Percentiles rank a stretch among this genome's conserved stretches.
phyloP scores from a whole-genome alignment of 768 basidiomycete species.

The Boletus subparvulus region DNA sequence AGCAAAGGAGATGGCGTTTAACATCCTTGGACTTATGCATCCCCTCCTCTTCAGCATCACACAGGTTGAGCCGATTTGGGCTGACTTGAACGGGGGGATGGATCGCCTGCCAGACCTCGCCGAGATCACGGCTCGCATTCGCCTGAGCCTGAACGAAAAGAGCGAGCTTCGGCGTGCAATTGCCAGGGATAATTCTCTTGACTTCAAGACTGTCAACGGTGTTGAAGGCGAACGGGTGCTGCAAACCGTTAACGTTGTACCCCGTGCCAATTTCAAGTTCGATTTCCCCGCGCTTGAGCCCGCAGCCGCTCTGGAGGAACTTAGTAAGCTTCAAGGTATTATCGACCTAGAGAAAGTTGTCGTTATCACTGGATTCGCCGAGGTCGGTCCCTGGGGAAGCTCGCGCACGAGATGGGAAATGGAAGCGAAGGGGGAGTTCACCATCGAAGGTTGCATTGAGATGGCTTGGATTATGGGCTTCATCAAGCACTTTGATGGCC shows the following conservation, averaged over 20 bases:
- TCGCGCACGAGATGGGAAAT: constrained; percentile 99
- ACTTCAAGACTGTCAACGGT: constrained; percentile 89
- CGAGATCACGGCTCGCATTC: constrained; percentile 86
- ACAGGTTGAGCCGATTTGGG: constrained; percentile 99
- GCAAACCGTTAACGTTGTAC: constrained; percentile 88
- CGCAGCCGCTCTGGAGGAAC: constrained; percentile 64
- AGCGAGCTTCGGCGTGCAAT: constrained; percentile 92
- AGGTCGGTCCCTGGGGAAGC: constrained; percentile 98
- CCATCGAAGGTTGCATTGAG: constrained; percentile 97
- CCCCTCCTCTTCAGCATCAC: constrained; percentile 98
- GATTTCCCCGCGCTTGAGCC: constrained; percentile 88
- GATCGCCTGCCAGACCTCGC: constrained; percentile 94
- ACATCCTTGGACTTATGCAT: constrained; percentile 98
- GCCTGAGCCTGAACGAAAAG: constrained; percentile 76
- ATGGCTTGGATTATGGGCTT: constrained; percentile 99
- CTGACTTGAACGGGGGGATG: constrained; percentile 98
- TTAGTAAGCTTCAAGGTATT: constrained; percentile 79
- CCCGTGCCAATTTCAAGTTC: constrained; percentile 97
- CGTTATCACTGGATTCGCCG: constrained; percentile 95
- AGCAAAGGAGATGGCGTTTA: constrained; percentile 99
- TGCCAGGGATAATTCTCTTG: constrained; percentile 90
- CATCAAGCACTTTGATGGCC: constrained; percentile 99
- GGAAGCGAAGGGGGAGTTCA: constrained; percentile 96
- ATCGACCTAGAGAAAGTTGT: constrained; percentile 95
- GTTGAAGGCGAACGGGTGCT: constrained; percentile 89